Base-by-base conservation (phyloP, 2,329 filamentous ascomycete species). In the Aspergillus tamarii region DNA sequence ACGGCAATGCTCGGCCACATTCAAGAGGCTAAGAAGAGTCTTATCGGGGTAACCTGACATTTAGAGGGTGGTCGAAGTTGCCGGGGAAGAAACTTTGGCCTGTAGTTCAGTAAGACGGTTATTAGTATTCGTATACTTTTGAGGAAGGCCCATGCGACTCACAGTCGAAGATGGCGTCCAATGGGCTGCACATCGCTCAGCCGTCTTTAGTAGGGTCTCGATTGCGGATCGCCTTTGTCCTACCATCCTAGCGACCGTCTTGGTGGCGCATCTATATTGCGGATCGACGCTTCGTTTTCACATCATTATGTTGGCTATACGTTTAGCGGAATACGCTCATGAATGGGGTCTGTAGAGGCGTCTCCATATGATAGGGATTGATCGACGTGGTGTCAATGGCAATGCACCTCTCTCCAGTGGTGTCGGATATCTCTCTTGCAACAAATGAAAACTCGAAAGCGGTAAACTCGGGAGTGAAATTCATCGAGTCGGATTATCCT, bases 21-120 rank as follows among this genome's bases (percentile, higher is more conserved):
- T 41, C 3, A 16, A 41, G 7, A 1, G 1, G 39, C 19, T n/a
- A 1, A 1, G 1, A 41, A 19, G 39, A 2, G 39, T n/a, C 19
- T 41, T 7, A 9, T 1, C n/a, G 3, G 8, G n/a, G 3, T 8
- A n/a, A 9, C 10, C 3, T 4, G n/a, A n/a, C 9, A 4, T n/a
- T 4, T 10, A 1, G 14, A 16, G 14, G 14, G 4, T 41, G 16
- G 19, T n/a, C 1, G 3, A n/a, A 7, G 8, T 9, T 16, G 7
- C 10, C 7, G 19, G 16, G 3, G 19, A 41, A 6, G 14, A 41
- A 9, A 5, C 9, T 9, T 3, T 10, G 0, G 16, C 4, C 39
- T 19, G 39, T n/a, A 41, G 19, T 41, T n/a, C 39, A 41, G 39
- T 3, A n/a, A 9, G 39, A n/a, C 16, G 16, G 16, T 1, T n/a